These are phyloP conservation scores for Pezicula radicicola DNA, from an alignment of 2,329 filamentous ascomycete species.

Conservation along the genomic window DNA sequence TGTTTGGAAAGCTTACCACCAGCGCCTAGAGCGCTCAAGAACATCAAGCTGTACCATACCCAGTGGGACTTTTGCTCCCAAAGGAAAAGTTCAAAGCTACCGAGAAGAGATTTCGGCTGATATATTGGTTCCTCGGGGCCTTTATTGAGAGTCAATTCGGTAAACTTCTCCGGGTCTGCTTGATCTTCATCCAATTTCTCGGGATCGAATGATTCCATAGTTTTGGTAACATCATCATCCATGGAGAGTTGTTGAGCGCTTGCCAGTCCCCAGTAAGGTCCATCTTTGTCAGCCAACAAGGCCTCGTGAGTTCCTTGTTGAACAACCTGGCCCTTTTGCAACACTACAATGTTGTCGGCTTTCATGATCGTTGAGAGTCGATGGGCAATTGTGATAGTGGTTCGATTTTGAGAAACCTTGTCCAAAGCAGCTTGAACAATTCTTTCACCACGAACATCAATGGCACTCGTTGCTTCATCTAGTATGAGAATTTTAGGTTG, in stretches of 20 bases:
- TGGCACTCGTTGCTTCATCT: slow-evolving; percentile 57
- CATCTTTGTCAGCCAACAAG: slow-evolving; percentile 54
- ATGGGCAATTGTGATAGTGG: slow-evolving; percentile 62
- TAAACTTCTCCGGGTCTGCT: slow-evolving; percentile 4
- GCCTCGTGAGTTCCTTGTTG: slow-evolving; percentile 76
- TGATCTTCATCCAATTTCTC: slow-evolving; percentile 4
- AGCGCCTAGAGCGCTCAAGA: slow-evolving; percentile 35
- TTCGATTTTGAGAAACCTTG: slow-evolving; percentile 51
- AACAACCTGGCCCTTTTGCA: slow-evolving; percentile 66
- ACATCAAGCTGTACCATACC: slow-evolving; percentile 44
- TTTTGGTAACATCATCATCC: not conserved
- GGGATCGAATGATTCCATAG: not conserved
- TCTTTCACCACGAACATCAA: slow-evolving; percentile 41
- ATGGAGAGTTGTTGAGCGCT: slow-evolving; percentile 51
- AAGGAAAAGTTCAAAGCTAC: slow-evolving; percentile 41
- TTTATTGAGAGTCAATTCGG: slow-evolving; percentile 2
- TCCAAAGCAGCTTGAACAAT: slow-evolving; percentile 54
- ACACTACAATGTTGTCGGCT: slow-evolving; percentile 75
- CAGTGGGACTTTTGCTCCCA: slow-evolving; percentile 52
- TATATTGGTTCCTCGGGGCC: not conserved
- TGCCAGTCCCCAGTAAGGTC: slow-evolving; percentile 68
- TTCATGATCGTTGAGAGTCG: slow-evolving; percentile 72
- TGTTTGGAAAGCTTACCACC: slow-evolving; percentile 24
- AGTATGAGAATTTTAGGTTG: slow-evolving; percentile 67
- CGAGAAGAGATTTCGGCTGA: slow-evolving; percentile 2